Evolutionary conservation across 352 stramenopile genomes (phyloP).

Genomic region (Peronospora belbahrii): DNA sequence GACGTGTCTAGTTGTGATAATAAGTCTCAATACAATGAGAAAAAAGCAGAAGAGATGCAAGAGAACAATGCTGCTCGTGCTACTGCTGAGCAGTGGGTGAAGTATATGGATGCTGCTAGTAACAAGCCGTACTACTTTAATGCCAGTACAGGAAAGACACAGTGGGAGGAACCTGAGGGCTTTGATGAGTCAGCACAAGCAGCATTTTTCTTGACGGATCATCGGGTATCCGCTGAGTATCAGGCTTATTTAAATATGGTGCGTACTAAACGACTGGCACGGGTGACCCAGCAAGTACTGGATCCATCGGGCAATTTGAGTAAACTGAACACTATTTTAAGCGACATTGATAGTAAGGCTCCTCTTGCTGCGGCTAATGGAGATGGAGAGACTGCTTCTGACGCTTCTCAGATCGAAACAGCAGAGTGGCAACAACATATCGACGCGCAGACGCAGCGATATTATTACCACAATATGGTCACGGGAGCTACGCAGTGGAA

Average conservation of each 20-base stretch:
- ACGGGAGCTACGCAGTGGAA: constrained; percentile 77
- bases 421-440: constrained; percentile 80
- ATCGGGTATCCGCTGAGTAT: constrained; percentile 42
- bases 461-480: constrained; percentile 80
- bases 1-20: neutral
- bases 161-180: constrained; percentile 56
- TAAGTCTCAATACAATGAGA: neutral
- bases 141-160: constrained; percentile 46
- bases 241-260: constrained; percentile 54
- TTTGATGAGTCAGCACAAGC: constrained; percentile 32
- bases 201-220: constrained; percentile 3
- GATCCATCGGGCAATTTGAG: constrained; percentile 62
- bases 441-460: constrained; percentile 68
- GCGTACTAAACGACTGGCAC: constrained; percentile 40
- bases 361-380: neutral
- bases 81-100: constrained; percentile 40
- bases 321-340: constrained; percentile 68
- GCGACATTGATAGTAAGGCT: constrained; percentile 34
- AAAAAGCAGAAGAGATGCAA: neutral
- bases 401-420: constrained; percentile 14
- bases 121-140: constrained; percentile 77
- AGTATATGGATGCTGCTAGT: constrained; percentile 55
- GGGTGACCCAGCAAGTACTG: constrained; percentile 52
- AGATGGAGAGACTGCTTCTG: constrained; percentile 1
- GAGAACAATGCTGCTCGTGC: neutral